These are phyloP conservation scores for Uronychia binucleata DNA, from an alignment of 73 alveolate species.

Conservation along the genomic window DNA sequence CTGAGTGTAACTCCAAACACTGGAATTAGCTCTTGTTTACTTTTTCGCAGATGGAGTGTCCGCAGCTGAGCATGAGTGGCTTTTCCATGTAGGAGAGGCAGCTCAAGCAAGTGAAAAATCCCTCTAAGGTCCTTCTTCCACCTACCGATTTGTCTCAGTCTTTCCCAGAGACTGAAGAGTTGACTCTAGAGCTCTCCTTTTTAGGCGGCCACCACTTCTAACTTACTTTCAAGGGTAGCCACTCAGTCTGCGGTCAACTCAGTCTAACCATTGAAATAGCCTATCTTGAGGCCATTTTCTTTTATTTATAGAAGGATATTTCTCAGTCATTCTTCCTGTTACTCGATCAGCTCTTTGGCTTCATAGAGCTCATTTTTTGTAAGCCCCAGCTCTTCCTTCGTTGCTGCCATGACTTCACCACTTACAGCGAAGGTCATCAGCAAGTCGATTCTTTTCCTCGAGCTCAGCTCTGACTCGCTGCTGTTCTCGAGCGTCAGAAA, in stretches of 20 bases:
- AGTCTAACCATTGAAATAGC: background rate
- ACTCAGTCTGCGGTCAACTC: background rate
- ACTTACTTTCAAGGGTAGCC: background rate
- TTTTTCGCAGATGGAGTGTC: background rate
- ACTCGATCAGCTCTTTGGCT: background rate
- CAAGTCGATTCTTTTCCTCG: background rate
- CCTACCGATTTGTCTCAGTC: too few species aligned
- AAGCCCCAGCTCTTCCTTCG: background rate
- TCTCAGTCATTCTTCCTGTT: background rate
- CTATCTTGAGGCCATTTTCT: background rate
- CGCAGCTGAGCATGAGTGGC: slow-evolving; percentile 1
- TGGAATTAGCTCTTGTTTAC: background rate
- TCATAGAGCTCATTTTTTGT: background rate
- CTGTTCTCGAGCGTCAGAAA: background rate
- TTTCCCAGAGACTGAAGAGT: background rate
- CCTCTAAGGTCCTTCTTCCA: background rate
- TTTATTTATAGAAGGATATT: background rate
- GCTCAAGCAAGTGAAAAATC: background rate
- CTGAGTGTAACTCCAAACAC: background rate
- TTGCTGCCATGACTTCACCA: background rate
- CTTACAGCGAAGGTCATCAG: background rate
- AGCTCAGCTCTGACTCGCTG: background rate
- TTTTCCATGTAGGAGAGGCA: background rate
- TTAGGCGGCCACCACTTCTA: background rate
- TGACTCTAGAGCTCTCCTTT: background rate